phyloP scores from a whole-genome alignment of 2,329 filamentous ascomycete species.

The Exophiala aquamarina region DNA sequence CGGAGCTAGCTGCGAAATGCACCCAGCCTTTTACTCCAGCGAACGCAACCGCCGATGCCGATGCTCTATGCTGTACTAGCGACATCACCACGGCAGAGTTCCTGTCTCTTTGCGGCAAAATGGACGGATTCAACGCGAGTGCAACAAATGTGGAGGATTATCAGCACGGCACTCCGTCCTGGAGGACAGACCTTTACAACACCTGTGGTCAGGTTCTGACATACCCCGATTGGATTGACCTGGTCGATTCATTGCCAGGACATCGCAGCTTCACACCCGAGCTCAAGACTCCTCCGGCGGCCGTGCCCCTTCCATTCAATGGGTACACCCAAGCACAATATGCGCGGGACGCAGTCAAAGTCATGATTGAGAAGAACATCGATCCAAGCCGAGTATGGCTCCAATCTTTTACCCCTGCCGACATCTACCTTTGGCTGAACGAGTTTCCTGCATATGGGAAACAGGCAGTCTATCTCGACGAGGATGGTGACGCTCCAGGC shows the following conservation, averaged over 20 bases:
- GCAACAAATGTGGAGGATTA: slow-evolving; percentile 58
- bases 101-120: slow-evolving; percentile 67
- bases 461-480: slow-evolving; percentile 66
- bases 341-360: slow-evolving; percentile 64
- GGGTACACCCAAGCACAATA: slow-evolving; percentile 66
- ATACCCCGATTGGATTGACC: slow-evolving; percentile 61
- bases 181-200: slow-evolving; percentile 26
- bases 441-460: slow-evolving; percentile 60
- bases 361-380: slow-evolving; percentile 56
- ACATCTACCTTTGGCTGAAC: slow-evolving; percentile 67
- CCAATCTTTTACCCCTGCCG: slow-evolving; percentile 66
- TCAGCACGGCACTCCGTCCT: slow-evolving; percentile 56
- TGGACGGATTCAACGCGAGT: slow-evolving; percentile 63
- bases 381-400: slow-evolving; percentile 56
- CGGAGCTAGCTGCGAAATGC: slow-evolving; percentile 65
- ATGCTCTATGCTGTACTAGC: slow-evolving; percentile 68
- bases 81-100: slow-evolving; percentile 70
- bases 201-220: slow-evolving; percentile 61
- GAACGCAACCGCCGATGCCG: slow-evolving; percentile 51
- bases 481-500: slow-evolving; percentile 55
- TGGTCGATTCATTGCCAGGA: slow-evolving; percentile 56
- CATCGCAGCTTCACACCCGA: slow-evolving; percentile 64
- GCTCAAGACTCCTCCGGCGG: slow-evolving; percentile 60
- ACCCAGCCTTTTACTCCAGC: slow-evolving; percentile 61
- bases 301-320: slow-evolving; percentile 69